A percentile compares a stretch with the other conserved stretches of the same genome.
These are phyloP conservation scores for Aspergillus homomorphus DNA, from an alignment of 495 filamentous ascomycete species.

Conservation along the genomic window DNA sequence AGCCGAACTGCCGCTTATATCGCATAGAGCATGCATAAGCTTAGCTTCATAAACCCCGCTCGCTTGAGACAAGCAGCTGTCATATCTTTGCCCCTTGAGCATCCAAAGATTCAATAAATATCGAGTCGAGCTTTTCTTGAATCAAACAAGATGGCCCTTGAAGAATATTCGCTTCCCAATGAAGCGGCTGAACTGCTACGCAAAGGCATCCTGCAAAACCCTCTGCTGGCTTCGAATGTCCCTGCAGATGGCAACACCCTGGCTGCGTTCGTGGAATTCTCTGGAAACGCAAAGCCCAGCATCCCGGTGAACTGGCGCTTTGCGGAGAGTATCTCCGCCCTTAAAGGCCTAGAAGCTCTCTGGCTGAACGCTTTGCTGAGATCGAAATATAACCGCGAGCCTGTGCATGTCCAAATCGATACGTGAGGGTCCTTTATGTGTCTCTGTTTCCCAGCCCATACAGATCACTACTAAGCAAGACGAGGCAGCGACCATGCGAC, in stretches of 20 bases:
- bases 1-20: too few species aligned
- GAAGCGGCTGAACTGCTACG: neutral
- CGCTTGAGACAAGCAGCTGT: too few species aligned
- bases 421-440: conserved; percentile 41
- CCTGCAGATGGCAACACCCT: neutral
- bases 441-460: neutral
- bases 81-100: too few species aligned
- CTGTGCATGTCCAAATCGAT: conserved; percentile 46
- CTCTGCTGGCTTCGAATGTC: conserved; percentile 6
- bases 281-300: conserved; percentile 4
- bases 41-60: too few species aligned
- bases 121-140: too few species aligned
- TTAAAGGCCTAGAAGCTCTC: conserved; percentile 60
- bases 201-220: conserved; percentile 15
- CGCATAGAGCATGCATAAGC: too few species aligned
- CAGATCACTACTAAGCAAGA: neutral
- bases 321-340: conserved; percentile 54
- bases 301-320: conserved; percentile 45
- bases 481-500: conserved; percentile 28
- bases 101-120: too few species aligned
- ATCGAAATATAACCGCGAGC: conserved; percentile 29
- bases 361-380: conserved; percentile 52
- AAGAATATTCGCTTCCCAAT: too few species aligned
- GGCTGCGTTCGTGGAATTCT: conserved; percentile 3
- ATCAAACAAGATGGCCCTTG: too few species aligned